Evolutionary conservation across 2,329 filamentous ascomycete species (phyloP), one percentile per base, ranked within the genome.

Genomic region (Rutstroemia sydowiana): DNA sequence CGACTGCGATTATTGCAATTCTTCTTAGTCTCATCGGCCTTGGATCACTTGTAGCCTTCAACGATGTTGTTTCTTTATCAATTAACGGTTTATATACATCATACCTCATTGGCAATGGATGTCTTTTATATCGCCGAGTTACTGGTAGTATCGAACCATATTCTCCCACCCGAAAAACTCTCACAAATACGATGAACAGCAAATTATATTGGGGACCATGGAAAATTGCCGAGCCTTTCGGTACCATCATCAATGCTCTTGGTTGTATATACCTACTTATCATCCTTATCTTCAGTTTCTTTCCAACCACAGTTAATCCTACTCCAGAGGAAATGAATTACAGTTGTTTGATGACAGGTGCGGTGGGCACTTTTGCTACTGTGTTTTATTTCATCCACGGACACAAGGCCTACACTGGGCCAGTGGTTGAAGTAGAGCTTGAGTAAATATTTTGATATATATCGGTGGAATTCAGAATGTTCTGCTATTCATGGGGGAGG

Each of bases 1-100:
- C n/a, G n/a, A n/a, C n/a, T n/a, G n/a, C n/a, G n/a, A n/a, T n/a
- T n/a, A n/a, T n/a, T n/a, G n/a, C n/a, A n/a, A n/a, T n/a, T n/a
- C n/a, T n/a, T n/a, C n/a, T n/a, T n/a, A n/a, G n/a, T n/a, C n/a
- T n/a, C n/a, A 76, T 77, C 66, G 74, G 73, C 61, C 71, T 77
- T 55, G 75, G 73, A 40, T 75, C 70, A 9, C 62, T 68, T 2
- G 69, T 69, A 2, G 76, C 74, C 4, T 75, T 78, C 61, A 75
- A 76, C 57, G 73, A 72, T 51, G 70, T 77, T 51, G 69, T 73
- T 13, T 76, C 73, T 2, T 65, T 79, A 3, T 34, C 45, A 4
- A 45, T 54, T 30, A 34, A 28, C 5, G 34, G 45, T 14, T 30
- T 54, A 7, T 54, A 43, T 32, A 36, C 18, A n/a, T 51, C 42